Percentiles rank a stretch among this genome's conserved stretches.
Conservation (phyloP, 2,329 filamentous ascomycete genomes). For the Hirsutella rhossiliensis region DNA sequence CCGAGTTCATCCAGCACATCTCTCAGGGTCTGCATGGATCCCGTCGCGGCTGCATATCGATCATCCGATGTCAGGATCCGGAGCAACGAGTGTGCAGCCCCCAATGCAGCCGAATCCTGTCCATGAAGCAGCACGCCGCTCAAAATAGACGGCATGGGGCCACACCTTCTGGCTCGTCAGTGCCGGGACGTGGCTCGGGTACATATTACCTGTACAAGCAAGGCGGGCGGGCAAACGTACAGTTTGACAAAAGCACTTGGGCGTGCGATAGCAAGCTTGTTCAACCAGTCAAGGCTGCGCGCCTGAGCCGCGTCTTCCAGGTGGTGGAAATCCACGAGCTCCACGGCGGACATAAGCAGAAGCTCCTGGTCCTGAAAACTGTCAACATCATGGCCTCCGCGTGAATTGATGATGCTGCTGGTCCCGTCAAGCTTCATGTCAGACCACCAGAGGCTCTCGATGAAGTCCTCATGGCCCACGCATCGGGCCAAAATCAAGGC, state of each 20-base stretch:
- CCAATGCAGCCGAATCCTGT: conserved; percentile 46
- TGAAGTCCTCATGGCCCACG: conserved; percentile 44
- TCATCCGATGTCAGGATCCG: conserved; percentile 43
- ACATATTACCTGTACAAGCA: too few relatives aligned
- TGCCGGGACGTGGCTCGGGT: conserved; percentile 15
- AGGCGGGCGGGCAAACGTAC: conserved; percentile 19
- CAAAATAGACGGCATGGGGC: conserved; percentile 43
- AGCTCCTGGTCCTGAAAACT: conserved; percentile 48
- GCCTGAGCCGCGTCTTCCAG: conserved; percentile 51
- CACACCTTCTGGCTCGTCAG: conserved; percentile 28
- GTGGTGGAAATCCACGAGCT: conserved; percentile 53
- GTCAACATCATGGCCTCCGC: conserved; percentile 19
- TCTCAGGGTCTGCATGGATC: conserved; percentile 34
- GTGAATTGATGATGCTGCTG: conserved; percentile 10
- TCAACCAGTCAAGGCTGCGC: conserved; percentile 47
- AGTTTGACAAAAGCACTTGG: conserved; percentile 46
- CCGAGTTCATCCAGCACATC: conserved; percentile 47
- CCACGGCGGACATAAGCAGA: conserved; percentile 49
- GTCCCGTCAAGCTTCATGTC: conserved; percentile 34
- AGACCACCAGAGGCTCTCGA: conserved; percentile 49
- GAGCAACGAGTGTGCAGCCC: conserved; percentile 48
- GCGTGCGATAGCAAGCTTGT: conserved; percentile 39
- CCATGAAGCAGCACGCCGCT: conserved; percentile 52
- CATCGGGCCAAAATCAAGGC: conserved; percentile 46
- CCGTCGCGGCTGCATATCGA: conserved; percentile 35